Evolutionary conservation across 257 asterid species (phyloP), one percentile per base, ranked within the genome.

Genomic region (Petrea volubilis): DNA sequence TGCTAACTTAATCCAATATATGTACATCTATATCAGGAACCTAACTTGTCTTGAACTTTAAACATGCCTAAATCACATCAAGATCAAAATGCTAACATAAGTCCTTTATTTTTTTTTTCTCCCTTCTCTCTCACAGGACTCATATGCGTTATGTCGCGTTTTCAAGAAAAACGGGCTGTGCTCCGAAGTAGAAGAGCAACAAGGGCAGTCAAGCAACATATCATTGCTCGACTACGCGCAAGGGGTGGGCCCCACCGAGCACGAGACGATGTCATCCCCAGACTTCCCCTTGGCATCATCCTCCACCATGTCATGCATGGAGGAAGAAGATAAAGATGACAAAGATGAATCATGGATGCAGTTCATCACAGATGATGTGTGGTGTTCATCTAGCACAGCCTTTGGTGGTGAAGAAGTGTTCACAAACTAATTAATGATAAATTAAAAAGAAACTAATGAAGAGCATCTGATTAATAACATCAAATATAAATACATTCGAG

Each of bases 321-420:
- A 85, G 40, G 89, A 84, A 77, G 96, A 93, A 58, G 96, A 87
- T 17, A 78, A 82, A 74, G 92, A 83, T 15, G 94, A 86, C 66
- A 88, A 85, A 38, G 96, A 93, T 69, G 98, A 94, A 36, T 91
- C 96, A 17, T 94, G 98, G 98, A 94, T 94, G 97, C 96, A 89
- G 77, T 94, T 91, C 75, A 91, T 94, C 21, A 91, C 96, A 44
- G 96, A 89, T 47, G 98, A 94, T 68, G 95, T 80, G 2, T 94
- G 98, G 98, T 92, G 95, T 63, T 85, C 93, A 17, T 84, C 92
- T 60, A 70, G 53, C 69, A 56, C 83, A 57, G 68, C 85, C 31
- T 80, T 60, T 72, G 90, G 78, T 31, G 89, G 84, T 29, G 94
- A 87, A 44, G 96, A 86, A 17, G 52, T 82, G 50, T 93, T 88